Evolutionary conservation across 176 grass and related monocot species (phyloP), one percentile per base, ranked within the genome.

Genomic region (Leersia perrieri): DNA sequence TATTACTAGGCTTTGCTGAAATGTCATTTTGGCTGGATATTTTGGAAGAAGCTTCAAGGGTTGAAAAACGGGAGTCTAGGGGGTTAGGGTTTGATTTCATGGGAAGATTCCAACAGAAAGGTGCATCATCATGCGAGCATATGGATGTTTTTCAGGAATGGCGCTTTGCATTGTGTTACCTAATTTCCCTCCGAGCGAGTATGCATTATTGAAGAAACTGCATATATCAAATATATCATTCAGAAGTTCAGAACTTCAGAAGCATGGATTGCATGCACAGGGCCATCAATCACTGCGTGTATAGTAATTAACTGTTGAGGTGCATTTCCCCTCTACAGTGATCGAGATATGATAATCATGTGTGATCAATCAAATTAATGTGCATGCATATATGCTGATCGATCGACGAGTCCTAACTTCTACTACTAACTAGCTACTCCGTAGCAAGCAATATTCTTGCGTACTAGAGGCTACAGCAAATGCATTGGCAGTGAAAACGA

Each of bases 81-180:
- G 32, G 18, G 0, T 32, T 84, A 75, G 63, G 62, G 22, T 55
- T 80, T 85, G 40, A 81, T 89, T 89, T 85, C 22, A 3, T 4
- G 15, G 70, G 53, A 61, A 39, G 82, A 41, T 75, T 85, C 63
- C 71, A 85, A 66, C 28, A 9, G 28, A 85, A 89, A 85, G 87
- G 64, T 33, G 26, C 81, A 70, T 70, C 13, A 70, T 71, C 41
- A 44, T n/a, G n/a, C n/a, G n/a, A n/a, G n/a, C n/a, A n/a, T n/a
- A n/a, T 29, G 33, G n/a, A 58, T 23, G 53, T 58, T 42, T 31
- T 11, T 79, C 75, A 28, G 51, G 14, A 23, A 70, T 41, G 42
- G 9, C 53, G 2, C 20, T 1, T 3, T 77, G 23, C 11, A 3
- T 60, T 74, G 78, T 74, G 69, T 2, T 5, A 33, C 33, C 28